These are phyloP conservation scores for Heteromeles arbutifolia DNA, from an alignment of 306 rosid species.

Conservation along the genomic window DNA sequence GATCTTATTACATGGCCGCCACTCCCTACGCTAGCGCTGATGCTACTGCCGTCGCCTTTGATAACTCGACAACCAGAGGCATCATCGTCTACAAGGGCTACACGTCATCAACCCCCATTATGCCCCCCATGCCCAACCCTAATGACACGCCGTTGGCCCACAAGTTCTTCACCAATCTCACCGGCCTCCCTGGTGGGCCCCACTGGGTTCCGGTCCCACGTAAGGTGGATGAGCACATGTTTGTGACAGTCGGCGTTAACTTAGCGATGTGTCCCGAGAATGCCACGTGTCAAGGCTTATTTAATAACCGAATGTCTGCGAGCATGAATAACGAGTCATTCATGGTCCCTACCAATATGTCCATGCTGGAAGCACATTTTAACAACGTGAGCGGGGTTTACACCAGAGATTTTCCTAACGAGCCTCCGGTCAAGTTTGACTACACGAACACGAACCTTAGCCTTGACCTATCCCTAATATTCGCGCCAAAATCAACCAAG, in stretches of 20 bases:
- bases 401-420: slow-evolving; percentile 40
- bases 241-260: slow-evolving; percentile 35
- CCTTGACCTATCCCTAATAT: neutral
- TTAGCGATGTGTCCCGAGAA: slow-evolving; percentile 19
- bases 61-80: slow-evolving; percentile 32
- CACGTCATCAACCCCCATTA: slow-evolving; percentile 13
- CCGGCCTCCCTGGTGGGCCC: slow-evolving; percentile 30
- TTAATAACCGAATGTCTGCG: slow-evolving; percentile 24
- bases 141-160: slow-evolving; percentile 45
- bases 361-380: slow-evolving; percentile 46
- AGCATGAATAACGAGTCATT: slow-evolving; percentile 73
- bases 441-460: slow-evolving; percentile 20
- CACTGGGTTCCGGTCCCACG: slow-evolving; percentile 49
- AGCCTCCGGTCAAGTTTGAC: slow-evolving; percentile 32
- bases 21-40: no score
- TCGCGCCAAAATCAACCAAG: slow-evolving; percentile 45
- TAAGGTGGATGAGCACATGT: slow-evolving; percentile 45
- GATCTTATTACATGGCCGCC: no score
- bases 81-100: slow-evolving; percentile 28
- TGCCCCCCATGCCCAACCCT: slow-evolving; percentile 39
- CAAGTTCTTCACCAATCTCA: slow-evolving; percentile 37
- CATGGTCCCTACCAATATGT: slow-evolving; percentile 24
- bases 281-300: slow-evolving; percentile 26
- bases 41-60: neutral
- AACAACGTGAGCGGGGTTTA: slow-evolving; percentile 24